Percentiles rank a stretch among this genome's conserved stretches.
These are phyloP conservation scores for Suillus americanus DNA, from an alignment of 768 basidiomycete genomes.

Conservation along the genomic window DNA sequence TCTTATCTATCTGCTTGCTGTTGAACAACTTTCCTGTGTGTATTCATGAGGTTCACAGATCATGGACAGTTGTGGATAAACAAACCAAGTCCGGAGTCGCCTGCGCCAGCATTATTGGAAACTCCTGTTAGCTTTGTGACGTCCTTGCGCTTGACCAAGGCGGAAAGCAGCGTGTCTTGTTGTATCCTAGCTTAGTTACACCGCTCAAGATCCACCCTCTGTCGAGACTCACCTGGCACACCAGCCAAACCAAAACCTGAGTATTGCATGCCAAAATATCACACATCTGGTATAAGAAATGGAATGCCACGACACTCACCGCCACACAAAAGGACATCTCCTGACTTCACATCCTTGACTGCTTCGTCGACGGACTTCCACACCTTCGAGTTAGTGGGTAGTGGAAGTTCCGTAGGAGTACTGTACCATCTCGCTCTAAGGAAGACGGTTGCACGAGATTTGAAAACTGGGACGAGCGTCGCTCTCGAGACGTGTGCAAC, in stretches of 20 bases:
- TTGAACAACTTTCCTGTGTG: conserved; percentile 69
- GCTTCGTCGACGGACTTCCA: conserved; percentile 83
- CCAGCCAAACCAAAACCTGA: conserved; percentile 89
- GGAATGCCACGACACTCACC: conserved; percentile 47
- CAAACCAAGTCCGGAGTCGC: conserved; percentile 68
- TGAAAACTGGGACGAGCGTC: conserved; percentile 18
- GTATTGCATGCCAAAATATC: too few relatives aligned
- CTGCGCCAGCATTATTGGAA: conserved; percentile 84
- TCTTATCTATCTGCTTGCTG: conserved; percentile 73
- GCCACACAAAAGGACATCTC: conserved; percentile 76
- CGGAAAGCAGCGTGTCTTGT: conserved; percentile 78
- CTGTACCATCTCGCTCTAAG: conserved; percentile 22
- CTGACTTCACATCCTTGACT: conserved; percentile 78
- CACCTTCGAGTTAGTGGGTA: conserved; percentile 56
- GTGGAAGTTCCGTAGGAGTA: conserved; percentile 17
- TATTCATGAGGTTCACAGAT: background rate
- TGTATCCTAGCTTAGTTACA: background rate
- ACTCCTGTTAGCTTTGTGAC: conserved; percentile 78
- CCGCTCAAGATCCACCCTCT: background rate
- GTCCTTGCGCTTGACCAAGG: conserved; percentile 71
- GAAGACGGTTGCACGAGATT: conserved; percentile 12
- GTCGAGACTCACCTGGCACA: conserved; percentile 61
- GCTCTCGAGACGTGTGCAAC: conserved; percentile 12
- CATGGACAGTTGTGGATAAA: background rate
- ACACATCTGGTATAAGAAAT: too few relatives aligned